These are phyloP conservation scores for Musa balbisiana DNA, from an alignment of 202 grass and related monocot genomes.

Conservation along the genomic window DNA sequence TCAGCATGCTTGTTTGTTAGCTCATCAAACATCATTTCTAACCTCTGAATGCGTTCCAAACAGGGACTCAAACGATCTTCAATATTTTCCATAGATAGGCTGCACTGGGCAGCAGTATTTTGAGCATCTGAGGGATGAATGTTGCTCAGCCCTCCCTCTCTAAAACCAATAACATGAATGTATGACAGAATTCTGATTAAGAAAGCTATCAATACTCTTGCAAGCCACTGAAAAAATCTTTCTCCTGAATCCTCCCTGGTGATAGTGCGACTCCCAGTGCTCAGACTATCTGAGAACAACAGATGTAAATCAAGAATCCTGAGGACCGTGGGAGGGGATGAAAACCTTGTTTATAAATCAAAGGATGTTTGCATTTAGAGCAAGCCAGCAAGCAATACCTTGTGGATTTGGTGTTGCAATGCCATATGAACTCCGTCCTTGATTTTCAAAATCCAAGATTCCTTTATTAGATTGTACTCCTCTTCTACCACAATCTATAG, in stretches of 20 bases:
- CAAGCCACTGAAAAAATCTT: constrained; percentile 29
- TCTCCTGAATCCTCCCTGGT: constrained; percentile 19
- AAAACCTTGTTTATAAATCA: neutral
- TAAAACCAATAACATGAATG: constrained; percentile 31
- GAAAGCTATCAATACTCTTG: constrained; percentile 35
- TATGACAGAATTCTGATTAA: constrained; percentile 41
- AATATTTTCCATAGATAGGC: constrained; percentile 34
- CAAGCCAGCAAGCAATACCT: neutral
- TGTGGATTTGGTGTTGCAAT: neutral
- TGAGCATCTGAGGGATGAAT: constrained; percentile 19
- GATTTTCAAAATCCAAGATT: neutral
- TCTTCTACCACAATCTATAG: constrained; percentile 70
- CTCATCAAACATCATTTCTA: constrained; percentile 62
- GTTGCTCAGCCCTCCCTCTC: constrained; percentile 23
- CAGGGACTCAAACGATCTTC: constrained; percentile 47
- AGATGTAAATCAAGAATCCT: constrained; percentile 6
- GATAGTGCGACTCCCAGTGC: constrained; percentile 9
- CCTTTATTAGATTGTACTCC: constrained; percentile 36
- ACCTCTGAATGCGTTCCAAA: constrained; percentile 61
- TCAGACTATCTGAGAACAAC: constrained; percentile 33
- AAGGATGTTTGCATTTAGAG: neutral
- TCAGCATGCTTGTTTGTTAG: constrained; percentile 49
- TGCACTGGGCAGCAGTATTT: constrained; percentile 33
- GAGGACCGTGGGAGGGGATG: neutral
- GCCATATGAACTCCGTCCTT: neutral